phyloP scores from a whole-genome alignment of 768 basidiomycete species.

The Gloeophyllum trabeum region DNA sequence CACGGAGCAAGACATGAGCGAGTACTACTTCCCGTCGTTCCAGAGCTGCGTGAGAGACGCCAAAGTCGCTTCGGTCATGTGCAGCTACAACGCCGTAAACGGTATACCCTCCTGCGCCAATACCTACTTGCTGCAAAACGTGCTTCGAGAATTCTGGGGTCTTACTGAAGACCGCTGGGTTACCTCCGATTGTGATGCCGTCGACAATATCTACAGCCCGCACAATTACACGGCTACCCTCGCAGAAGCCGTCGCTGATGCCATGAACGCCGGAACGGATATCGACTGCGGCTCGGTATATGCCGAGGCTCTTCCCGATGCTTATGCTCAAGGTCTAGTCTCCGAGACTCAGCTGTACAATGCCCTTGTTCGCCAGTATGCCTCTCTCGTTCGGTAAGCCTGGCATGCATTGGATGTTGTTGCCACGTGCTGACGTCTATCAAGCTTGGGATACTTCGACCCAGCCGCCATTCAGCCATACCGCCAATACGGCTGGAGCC shows the following conservation, averaged over 20 bases:
- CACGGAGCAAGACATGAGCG: slow-evolving; percentile 40
- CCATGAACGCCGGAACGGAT: slow-evolving; percentile 42
- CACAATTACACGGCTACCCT: slow-evolving; percentile 36
- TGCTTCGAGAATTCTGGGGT: slow-evolving; percentile 40
- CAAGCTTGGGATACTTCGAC: slow-evolving; percentile 50
- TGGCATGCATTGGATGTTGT: neutral
- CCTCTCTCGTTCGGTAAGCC: slow-evolving; percentile 39
- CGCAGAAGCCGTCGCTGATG: slow-evolving; percentile 35
- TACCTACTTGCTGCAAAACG: slow-evolving; percentile 37
- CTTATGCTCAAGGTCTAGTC: slow-evolving; percentile 36
- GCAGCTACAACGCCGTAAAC: slow-evolving; percentile 52
- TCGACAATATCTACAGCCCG: slow-evolving; percentile 35
- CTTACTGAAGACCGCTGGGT: slow-evolving; percentile 44
- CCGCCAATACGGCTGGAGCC: slow-evolving; percentile 34
- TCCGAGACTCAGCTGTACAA: slow-evolving; percentile 29
- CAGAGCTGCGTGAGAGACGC: slow-evolving; percentile 51
- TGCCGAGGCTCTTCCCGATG: slow-evolving; percentile 29
- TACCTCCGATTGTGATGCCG: slow-evolving; percentile 45
- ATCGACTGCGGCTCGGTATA: slow-evolving; percentile 44
- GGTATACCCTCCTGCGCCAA: slow-evolving; percentile 46
- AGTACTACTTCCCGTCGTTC: slow-evolving; percentile 46
- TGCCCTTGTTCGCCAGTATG: slow-evolving; percentile 35
- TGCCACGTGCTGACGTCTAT: neutral
- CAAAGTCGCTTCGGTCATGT: slow-evolving; percentile 50
- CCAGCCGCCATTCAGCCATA: slow-evolving; percentile 35